phyloP scores from a whole-genome alignment of 2,329 filamentous ascomycete species.

The Fusarium tuaranense region DNA sequence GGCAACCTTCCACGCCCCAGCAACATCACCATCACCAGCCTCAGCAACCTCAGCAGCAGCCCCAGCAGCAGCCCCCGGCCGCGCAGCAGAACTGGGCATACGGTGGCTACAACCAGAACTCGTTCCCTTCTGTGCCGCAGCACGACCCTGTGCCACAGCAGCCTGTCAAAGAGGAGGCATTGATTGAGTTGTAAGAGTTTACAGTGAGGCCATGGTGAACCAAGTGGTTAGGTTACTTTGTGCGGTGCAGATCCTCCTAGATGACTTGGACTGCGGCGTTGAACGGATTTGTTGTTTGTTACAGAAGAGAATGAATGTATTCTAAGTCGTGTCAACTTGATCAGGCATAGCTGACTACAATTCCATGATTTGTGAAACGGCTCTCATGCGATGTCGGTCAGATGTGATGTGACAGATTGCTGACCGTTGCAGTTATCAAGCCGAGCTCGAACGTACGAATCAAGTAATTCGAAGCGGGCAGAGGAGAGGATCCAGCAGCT shows the following conservation, averaged over 20 bases:
- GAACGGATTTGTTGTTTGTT: slow-evolving; percentile 6
- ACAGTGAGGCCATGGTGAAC: not conserved
- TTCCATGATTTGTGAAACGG: slow-evolving; percentile 17
- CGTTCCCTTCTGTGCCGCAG: slow-evolving; percentile 72
- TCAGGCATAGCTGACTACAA: slow-evolving; percentile 10
- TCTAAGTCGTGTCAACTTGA: slow-evolving; percentile 3
- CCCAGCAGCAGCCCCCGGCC: slow-evolving; percentile 38
- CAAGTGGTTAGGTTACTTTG: not conserved
- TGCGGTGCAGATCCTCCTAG: not conserved
- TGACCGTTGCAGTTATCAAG: not conserved
- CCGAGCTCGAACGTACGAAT: slow-evolving; percentile 21
- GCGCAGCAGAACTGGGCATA: slow-evolving; percentile 60
- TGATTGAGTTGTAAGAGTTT: slow-evolving; percentile 78
- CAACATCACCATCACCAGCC: slow-evolving; percentile 29
- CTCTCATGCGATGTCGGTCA: not conserved
- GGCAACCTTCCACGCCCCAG: slow-evolving; percentile 50
- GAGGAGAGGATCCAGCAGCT: slow-evolving; percentile 18
- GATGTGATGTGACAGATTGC: not conserved
- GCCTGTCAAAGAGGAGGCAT: slow-evolving; percentile 76
- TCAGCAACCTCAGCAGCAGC: slow-evolving; percentile 25
- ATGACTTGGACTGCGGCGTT: slow-evolving; percentile 26
- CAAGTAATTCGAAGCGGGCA: slow-evolving; percentile 12
- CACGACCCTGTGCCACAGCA: slow-evolving; percentile 53
- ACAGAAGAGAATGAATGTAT: slow-evolving; percentile 26
- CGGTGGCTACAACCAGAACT: slow-evolving; percentile 66